phyloP scores from a whole-genome alignment of 257 asterid species.

The Solanum sejunctum region DNA sequence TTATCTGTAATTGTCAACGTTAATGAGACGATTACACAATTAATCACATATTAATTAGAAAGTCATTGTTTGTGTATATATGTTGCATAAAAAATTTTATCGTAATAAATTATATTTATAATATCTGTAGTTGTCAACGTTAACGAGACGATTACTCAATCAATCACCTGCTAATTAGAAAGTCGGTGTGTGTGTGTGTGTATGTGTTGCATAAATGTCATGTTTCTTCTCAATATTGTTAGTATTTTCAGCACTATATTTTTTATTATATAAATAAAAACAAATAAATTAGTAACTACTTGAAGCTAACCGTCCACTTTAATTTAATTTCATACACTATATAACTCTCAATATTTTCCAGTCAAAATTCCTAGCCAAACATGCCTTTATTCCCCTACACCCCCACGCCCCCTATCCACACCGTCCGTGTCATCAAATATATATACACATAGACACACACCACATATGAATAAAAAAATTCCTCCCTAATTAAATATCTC shows the following conservation, averaged over 20 bases:
- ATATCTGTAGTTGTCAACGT: background rate
- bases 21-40: too few species aligned
- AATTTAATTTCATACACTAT: background rate
- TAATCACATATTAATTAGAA: too few species aligned
- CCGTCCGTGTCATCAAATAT: background rate
- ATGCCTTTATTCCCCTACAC: background rate
- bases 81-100: too few species aligned
- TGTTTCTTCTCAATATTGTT: background rate
- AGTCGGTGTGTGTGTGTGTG: background rate
- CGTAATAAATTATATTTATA: too few species aligned
- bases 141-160: background rate
- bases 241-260: background rate
- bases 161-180: background rate
- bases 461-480: background rate
- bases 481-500: background rate
- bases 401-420: background rate
- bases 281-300: background rate
- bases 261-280: background rate
- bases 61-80: too few species aligned
- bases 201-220: background rate
- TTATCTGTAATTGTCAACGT: too few species aligned
- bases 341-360: background rate
- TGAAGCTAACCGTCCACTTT: background rate
- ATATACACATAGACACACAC: background rate
- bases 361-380: background rate